Conservation (phyloP, 1,284 basidiomycete species). For the Leucoagaricus sp. region DNA sequence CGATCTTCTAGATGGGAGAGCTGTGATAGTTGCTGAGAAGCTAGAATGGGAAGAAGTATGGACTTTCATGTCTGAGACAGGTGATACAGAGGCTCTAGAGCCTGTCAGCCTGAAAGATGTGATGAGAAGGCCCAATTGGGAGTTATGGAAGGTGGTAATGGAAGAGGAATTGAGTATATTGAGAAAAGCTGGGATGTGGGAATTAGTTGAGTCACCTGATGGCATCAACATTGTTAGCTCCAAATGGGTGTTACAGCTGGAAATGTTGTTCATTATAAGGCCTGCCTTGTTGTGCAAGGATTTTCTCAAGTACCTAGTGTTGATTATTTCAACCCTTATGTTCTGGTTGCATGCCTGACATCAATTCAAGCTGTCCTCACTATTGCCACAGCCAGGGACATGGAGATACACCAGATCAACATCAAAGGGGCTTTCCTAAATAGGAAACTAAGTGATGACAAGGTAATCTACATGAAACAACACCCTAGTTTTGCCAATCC, state of each 20-base stretch:
- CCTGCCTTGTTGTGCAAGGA: slow-evolving; percentile 21
- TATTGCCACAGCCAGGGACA: slow-evolving; percentile 31
- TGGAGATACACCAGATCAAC: slow-evolving; percentile 40
- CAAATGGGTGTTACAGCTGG: slow-evolving; percentile 10
- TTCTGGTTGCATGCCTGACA: slow-evolving; percentile 32
- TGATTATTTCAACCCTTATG: background rate
- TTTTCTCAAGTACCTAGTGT: background rate
- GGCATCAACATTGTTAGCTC: background rate
- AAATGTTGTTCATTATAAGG: slow-evolving; percentile 13
- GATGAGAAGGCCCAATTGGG: background rate
- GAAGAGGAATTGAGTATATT: slow-evolving; percentile 5
- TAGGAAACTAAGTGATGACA: slow-evolving; percentile 27
- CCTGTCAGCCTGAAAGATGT: slow-evolving; percentile 3
- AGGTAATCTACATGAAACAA: slow-evolving; percentile 33
- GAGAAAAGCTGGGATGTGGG: background rate
- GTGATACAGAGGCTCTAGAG: background rate
- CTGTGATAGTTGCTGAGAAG: background rate
- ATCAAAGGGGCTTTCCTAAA: slow-evolving; percentile 44
- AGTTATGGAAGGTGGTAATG: slow-evolving; percentile 3
- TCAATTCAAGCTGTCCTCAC: slow-evolving; percentile 36
- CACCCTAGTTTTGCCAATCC: slow-evolving; percentile 26
- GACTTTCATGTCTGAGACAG: background rate
- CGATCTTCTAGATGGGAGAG: background rate
- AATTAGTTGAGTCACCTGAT: background rate
- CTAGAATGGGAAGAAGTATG: background rate